These are phyloP conservation scores for Ceratocystis colombiana DNA, from an alignment of 2,329 filamentous ascomycete species.

Conservation along the genomic window DNA sequence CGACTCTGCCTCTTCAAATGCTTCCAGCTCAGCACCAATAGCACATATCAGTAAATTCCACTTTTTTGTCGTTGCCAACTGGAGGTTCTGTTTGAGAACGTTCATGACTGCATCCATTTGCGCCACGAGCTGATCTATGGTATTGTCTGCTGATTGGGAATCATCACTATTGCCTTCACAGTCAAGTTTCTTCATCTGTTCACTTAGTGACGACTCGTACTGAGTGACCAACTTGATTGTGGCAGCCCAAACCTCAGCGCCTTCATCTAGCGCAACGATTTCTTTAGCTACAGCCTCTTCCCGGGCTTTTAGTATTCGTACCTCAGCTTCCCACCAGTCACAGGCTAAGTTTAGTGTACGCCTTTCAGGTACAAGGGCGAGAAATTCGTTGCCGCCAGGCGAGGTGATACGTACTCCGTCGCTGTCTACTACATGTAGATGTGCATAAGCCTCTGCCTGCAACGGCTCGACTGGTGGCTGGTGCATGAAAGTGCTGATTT, in stretches of 20 bases:
- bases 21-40: constrained; percentile 62
- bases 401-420: constrained; percentile 28
- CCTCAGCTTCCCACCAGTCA: constrained; percentile 59
- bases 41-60: constrained; percentile 70
- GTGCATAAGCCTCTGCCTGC: constrained; percentile 38
- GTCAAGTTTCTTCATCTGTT: constrained; percentile 39
- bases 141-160: constrained; percentile 32
- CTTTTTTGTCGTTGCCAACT: constrained; percentile 47
- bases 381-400: constrained; percentile 43
- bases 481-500: constrained; percentile 50
- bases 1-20: constrained; percentile 50
- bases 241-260: constrained; percentile 55
- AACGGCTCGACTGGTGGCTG: constrained; percentile 47
- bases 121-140: constrained; percentile 40
- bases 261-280: constrained; percentile 55
- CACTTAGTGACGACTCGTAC: constrained; percentile 56
- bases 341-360: constrained; percentile 61
- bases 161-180: constrained; percentile 14
- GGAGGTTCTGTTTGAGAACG: constrained; percentile 45
- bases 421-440: constrained; percentile 19
- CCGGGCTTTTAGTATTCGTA: constrained; percentile 44
- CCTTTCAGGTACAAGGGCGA: constrained; percentile 51
- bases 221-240: constrained; percentile 48
- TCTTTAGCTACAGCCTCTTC: constrained; percentile 51
- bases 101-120: constrained; percentile 48